Evolutionary conservation across 768 basidiomycete species (phyloP).

Genomic region (Lentinula sp.): DNA sequence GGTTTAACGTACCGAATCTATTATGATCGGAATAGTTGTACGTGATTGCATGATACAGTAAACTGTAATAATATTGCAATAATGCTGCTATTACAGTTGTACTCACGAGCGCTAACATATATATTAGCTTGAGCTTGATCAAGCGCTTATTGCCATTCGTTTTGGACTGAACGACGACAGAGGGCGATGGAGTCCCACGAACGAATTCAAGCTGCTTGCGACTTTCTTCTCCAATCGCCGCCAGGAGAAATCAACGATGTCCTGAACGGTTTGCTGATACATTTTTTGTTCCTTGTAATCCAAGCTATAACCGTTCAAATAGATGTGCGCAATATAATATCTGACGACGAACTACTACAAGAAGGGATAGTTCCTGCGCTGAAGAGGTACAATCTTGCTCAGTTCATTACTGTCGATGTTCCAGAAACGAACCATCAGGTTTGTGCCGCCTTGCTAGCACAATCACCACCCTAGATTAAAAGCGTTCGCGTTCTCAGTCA

Average conservation of each 20-base stretch:
- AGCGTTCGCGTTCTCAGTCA: constrained; percentile 41
- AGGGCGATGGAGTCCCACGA: constrained; percentile 51
- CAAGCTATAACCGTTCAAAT: constrained; percentile 9
- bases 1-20: too few relatives aligned
- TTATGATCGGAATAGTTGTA: too few relatives aligned
- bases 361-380: constrained; percentile 73
- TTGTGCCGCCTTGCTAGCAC: constrained; percentile 15
- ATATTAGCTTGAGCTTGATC: neutral
- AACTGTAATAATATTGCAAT: too few relatives aligned
- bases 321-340: constrained; percentile 91
- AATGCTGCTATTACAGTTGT: too few relatives aligned
- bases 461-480: neutral
- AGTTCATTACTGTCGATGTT: constrained; percentile 86
- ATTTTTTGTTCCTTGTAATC: neutral
- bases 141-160: neutral
- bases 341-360: constrained; percentile 80
- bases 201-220: constrained; percentile 66
- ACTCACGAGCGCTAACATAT: too few relatives aligned
- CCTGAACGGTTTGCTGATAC: constrained; percentile 60
- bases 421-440: constrained; percentile 74
- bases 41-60: too few relatives aligned
- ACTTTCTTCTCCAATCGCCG: constrained; percentile 83
- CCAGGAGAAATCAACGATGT: constrained; percentile 98
- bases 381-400: constrained; percentile 79
- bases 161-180: too few relatives aligned